Base-by-base conservation (phyloP, 768 basidiomycete species). In the Chalciporus piperatus region DNA sequence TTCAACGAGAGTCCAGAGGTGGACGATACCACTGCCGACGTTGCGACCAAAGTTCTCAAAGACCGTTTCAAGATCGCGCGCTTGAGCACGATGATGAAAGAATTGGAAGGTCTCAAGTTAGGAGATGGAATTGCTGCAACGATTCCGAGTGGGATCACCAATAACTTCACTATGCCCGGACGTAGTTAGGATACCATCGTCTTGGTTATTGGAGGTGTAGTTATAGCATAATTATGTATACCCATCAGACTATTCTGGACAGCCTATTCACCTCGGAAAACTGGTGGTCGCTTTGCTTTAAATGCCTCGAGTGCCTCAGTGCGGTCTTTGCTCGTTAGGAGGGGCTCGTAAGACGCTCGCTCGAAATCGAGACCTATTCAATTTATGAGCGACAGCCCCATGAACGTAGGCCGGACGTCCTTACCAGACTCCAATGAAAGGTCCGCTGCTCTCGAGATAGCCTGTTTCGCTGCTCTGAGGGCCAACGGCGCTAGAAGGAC, bases 351-450 rank as follows among this genome's bases (percentile, higher is more conserved):
- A 12, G 88, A 82, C 6, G 84, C 83, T 32, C 89, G 78, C 68
- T 97, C 94, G 55, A 95, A 90, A 66, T 95, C 91, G n/a, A 98
- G 77, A n/a, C 91, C 92, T 83, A 55, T 13, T 33, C 28, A 43
- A 38, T 3, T 5, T 6, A 28, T 51, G 39, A 61, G 57, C 12
- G 22, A 22, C 2, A 6, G 40, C 16, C 13, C 33, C 23, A 48
- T 25, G 23, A 17, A 10, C 20, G 40, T 17, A 27, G 6, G 33
- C 6, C 6, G 12, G 16, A 35, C 9, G 11, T 1, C 11, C 59
- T 54, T 54, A 81, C 89, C 90, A 51, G 84, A 78, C 70, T 94
- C 92, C 7, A 95, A 72, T 3, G 87, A 73, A 13, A 93, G 74
- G 59, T 92, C 86, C n/a, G 78, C 76, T 17, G 92, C 89, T 22